phyloP scores from a whole-genome alignment of 805 yeast genomes.

The Maudiozyma serrabonitensis region DNA sequence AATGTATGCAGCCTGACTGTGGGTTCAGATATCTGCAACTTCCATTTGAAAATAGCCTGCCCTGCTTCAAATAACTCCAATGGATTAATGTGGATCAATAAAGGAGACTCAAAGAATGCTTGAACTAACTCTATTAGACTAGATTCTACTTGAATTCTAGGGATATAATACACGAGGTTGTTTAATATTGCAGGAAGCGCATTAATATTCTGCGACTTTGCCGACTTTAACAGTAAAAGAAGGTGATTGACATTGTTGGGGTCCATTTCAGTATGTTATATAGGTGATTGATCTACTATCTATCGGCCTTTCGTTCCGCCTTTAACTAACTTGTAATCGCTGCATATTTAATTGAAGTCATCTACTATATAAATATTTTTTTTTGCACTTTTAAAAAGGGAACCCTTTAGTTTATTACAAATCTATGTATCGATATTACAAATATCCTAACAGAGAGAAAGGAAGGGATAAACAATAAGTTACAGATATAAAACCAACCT shows the following conservation, averaged over 20 bases:
- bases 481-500: neutral
- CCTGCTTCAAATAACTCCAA: constrained; percentile 11
- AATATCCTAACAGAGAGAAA: neutral
- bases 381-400: too few relatives aligned
- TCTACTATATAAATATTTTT: too few relatives aligned
- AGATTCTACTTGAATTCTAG: constrained; percentile 11
- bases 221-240: constrained; percentile 1
- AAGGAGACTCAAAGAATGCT: constrained; percentile 10
- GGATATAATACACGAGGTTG: constrained; percentile 22
- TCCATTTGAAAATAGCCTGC: constrained; percentile 21
- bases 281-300: neutral
- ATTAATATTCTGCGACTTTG: neutral
- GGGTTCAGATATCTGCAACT: constrained; percentile 27
- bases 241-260: constrained; percentile 4
- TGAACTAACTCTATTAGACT: constrained; percentile 9
- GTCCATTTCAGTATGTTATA: neutral
- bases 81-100: constrained; percentile 6
- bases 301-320: too few relatives aligned
- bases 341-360: too few relatives aligned
- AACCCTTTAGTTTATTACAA: too few relatives aligned
- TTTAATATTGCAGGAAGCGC: constrained; percentile 8
- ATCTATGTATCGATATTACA: neutral
- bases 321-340: too few relatives aligned
- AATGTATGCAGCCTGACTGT: constrained; percentile 14
- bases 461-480: neutral